Base-by-base conservation (phyloP, 1,284 basidiomycete genomes). In the Pseudozyma flocculosa region DNA sequence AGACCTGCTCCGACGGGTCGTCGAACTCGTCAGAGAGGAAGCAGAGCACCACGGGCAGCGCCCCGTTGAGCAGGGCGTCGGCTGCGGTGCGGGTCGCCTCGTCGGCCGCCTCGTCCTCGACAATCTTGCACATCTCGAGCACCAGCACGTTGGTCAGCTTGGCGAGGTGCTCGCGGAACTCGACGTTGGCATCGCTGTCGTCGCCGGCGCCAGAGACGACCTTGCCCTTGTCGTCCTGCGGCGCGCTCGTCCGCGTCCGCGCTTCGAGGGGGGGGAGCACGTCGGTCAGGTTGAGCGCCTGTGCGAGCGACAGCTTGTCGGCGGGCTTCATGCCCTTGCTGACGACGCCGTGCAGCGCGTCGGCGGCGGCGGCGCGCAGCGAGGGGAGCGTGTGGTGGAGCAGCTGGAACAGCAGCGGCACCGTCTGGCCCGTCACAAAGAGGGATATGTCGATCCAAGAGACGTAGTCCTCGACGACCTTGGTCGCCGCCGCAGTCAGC, bases 401-500 rank as follows among this genome's bases (percentile, higher is more conserved):
- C 24, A 95, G 83, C 39, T 84, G 86, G 78, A 92, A 94, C 44
- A 97, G 84, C 43, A 98, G 81, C 7, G 87, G 85, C 24, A 98
- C 86, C 0, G 92, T 92, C 11, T 85, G 86, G 21, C 89, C 90
- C 1, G 92, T 97, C 58, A 99, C 88, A 26, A 95, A 90, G 53
- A 98, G 82, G 70, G 90, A 90, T 73, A 99, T 93, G 76, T 99
- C 96, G 70, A 98, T 89, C 95, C 95, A 99, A 10, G 92, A 91
- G 63, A 91, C 92, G 79, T 96, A 98, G 39, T 92, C 90, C 11
- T 87, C 89, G 73, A 95, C 89, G 2, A 95, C 90, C 61, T 89
- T 84, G 55, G 97, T 83, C 71, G 95, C 93, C 13, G 87, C 81
- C 53, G 86, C 85, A 36, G 84, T 82, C 85, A 85, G 70, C 82